Base-by-base conservation (phyloP, 345 rosid species). In the Murraya paniculata region DNA sequence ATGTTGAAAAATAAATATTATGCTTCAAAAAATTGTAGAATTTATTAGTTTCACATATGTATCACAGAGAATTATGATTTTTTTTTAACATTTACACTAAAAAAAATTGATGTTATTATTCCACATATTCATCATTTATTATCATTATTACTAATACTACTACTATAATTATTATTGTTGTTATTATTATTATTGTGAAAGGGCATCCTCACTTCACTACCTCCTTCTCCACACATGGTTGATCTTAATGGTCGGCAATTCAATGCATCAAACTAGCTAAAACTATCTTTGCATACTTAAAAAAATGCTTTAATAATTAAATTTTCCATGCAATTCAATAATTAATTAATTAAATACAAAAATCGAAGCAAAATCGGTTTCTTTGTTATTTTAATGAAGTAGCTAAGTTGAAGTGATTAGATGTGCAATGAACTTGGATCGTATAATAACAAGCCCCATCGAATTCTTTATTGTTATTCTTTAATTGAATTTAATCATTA, bases 371-470 rank as follows among this genome's bases (percentile, higher is more conserved):
- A 30, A 71, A 36, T 14, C 25, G 18, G 50, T 45, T 45, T 45
- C 50, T 45, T 45, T 45, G 5, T 45, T 45, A 45, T 58, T 35
- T 31, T 55, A 45, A 6, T 31, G 57, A 57, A 72, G 10, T 36
- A 21, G 36, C 24, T 11, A 31, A 71, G 61, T 70, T 71, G 30
- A 59, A 68, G 30, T 27, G 79, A 48, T 60, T 82, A 55, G 84
- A 78, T 68, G 50, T 85, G 80, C 90, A 79, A 55, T 82, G 88
- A 84, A 87, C 85, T 45, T 73, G 58, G 19, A 36, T 64, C 27
- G 1, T 41, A 50, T 11, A 11, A 11, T 11, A 45, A 58, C 22
- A 31, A 19, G 5, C 64, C 75, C 45, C 48, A 22, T 53, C 25
- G n/a, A 33, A 21, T 55, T 31, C 18, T 45, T 45, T 45, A 45